Base-by-base conservation (phyloP, 164 flowering plant genomes). In the Umbellularia californica region DNA sequence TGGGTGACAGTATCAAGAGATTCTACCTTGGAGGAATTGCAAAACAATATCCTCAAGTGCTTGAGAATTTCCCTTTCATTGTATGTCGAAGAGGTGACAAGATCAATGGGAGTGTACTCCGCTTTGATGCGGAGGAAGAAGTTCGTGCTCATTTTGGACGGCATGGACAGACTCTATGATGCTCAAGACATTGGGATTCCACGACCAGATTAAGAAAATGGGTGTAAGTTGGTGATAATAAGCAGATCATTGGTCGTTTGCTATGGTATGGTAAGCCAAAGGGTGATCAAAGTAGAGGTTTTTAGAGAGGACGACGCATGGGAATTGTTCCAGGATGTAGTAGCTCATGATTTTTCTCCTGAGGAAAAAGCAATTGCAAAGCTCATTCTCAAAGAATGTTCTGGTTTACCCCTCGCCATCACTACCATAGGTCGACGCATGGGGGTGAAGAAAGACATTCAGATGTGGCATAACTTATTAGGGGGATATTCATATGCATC, bases 161-260 rank as follows among this genome's bases (percentile, higher is more conserved):
- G 72, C 66, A 23, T 72, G 19, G 30, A 28, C 30, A 28, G 30
- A 28, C 3, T 28, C 30, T 28, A 28, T 65, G 74, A 28, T 65
- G 74, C 69, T 28, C 47, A 72, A 24, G 67, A 72, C 12, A 23
- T 72, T n/a, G 71, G 75, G 58, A 67, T 72, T 58, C 79, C 79
- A 17, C 5, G 14, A n/a, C 70, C 74, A 1, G n/a, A 28, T 20
- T 23, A 24, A 22, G 67, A 58, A 3, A 77, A 58, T 67, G 41
- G 65, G 2, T 65, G 52, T 30, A 77, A 77, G 35, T 19, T 72
- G 5, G 58, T 77, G 30, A 22, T 77, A 6, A 72, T 68, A 5
- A 77, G 70, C n/a, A 33, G 74, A 11, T 35, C 10, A 19, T 25
- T 62, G 1, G 65, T 67, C 3, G 67, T 65, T 10, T 72, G 71